Conservation (phyloP, 2,329 filamentous ascomycete species). For the Penicillium palitans region DNA sequence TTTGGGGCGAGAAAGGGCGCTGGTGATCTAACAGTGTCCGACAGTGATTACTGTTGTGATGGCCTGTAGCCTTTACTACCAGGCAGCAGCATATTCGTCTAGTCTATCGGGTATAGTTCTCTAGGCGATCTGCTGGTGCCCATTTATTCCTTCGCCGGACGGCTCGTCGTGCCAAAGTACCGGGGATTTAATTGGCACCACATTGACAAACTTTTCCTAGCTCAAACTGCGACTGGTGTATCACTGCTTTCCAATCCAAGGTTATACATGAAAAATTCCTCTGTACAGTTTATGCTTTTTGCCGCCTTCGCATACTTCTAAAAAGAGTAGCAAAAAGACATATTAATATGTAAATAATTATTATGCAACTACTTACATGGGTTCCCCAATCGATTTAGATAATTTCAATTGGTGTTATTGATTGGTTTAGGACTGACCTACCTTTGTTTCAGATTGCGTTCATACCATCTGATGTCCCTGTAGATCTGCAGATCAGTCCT, state of each 20-base stretch:
- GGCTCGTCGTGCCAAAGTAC: background rate
- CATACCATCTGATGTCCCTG: background rate
- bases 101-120: background rate
- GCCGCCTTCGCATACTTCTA: too few relatives aligned
- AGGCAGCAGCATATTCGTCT: background rate
- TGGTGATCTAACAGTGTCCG: background rate
- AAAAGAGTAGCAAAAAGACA: too few relatives aligned
- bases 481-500: background rate
- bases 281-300: too few relatives aligned
- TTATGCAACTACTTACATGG: background rate
- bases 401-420: background rate
- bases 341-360: too few relatives aligned
- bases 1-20: background rate
- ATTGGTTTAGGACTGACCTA: background rate
- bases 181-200: background rate
- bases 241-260: background rate
- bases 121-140: too few relatives aligned
- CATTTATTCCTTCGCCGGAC: background rate
- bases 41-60: background rate
- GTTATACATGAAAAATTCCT: too few relatives aligned
- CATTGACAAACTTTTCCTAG: background rate
- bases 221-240: background rate
- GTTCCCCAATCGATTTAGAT: background rate
- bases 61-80: background rate
- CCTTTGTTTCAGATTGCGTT: background rate